Evolutionary conservation across 176 grass and related monocot species (phyloP).

Genomic region (Leersia perrieri): DNA sequence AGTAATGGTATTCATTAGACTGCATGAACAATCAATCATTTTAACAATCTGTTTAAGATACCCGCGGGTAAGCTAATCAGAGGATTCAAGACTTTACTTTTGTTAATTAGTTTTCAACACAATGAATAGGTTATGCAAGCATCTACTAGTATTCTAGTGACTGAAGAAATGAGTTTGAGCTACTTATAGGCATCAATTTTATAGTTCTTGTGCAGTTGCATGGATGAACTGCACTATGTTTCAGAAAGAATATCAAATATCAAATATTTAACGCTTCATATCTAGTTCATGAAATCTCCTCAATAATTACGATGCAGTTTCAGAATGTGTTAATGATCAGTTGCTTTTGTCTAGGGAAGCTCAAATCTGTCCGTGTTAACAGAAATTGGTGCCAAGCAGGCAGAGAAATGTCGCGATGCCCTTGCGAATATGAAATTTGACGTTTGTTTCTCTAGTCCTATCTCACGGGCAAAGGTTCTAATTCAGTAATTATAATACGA

Average conservation of each 20-base stretch:
- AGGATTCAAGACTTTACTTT: neutral
- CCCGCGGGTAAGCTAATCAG: neutral
- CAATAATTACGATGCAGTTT: neutral
- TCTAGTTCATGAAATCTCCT: neutral
- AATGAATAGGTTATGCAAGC: neutral
- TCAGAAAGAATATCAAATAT: neutral
- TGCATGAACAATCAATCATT: neutral
- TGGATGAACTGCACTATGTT: neutral
- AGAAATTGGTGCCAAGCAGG: constrained; percentile 61
- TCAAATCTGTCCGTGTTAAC: constrained; percentile 76
- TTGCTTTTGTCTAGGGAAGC: constrained; percentile 63
- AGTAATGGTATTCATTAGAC: neutral
- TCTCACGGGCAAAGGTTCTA: constrained; percentile 77
- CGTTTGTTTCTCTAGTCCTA: constrained; percentile 76
- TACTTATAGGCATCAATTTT: neutral
- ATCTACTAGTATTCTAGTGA: no score
- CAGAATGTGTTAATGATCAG: constrained; percentile 13
- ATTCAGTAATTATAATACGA: neutral
- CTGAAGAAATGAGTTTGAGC: neutral
- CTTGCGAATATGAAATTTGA: constrained; percentile 66
- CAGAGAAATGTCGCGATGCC: constrained; percentile 67
- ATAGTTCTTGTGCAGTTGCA: neutral
- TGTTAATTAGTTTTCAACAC: neutral
- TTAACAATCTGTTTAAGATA: neutral
- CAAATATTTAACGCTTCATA: neutral